Percentiles rank a stretch among this genome's conserved stretches.
These are phyloP conservation scores for Odontarrhena argentea DNA, from an alignment of 345 rosid genomes.

Conservation along the genomic window DNA sequence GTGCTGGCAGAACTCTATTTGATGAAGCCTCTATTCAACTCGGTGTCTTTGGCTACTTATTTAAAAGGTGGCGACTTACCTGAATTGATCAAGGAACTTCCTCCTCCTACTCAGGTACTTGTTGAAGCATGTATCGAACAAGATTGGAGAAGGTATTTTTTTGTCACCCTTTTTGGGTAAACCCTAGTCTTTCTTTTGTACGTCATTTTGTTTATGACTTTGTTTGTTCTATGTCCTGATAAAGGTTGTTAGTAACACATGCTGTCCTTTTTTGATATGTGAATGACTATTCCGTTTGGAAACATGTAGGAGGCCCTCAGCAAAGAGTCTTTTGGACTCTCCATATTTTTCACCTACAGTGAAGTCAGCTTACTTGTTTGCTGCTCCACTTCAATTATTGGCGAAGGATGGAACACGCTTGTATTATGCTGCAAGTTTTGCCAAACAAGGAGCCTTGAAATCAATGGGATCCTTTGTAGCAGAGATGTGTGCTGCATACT, in stretches of 20 bases:
- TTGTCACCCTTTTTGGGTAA: slow-evolving; percentile 13
- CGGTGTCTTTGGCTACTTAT: slow-evolving; percentile 60
- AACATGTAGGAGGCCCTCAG: slow-evolving; percentile 80
- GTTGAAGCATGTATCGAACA: slow-evolving; percentile 77
- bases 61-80: slow-evolving; percentile 59
- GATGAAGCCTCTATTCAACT: slow-evolving; percentile 72
- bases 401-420: slow-evolving; percentile 70
- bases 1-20: slow-evolving; percentile 81
- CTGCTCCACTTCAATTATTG: slow-evolving; percentile 81
- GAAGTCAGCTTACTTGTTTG: slow-evolving; percentile 77
- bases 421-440: slow-evolving; percentile 79
- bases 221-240: slow-evolving; percentile 29
- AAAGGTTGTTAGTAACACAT: slow-evolving; percentile 6
- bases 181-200: slow-evolving; percentile 11
- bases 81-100: slow-evolving; percentile 64
- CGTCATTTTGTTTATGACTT: slow-evolving; percentile 17
- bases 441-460: slow-evolving; percentile 80
- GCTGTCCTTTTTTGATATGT: slow-evolving; percentile 1
- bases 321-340: slow-evolving; percentile 77
- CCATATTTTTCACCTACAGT: slow-evolving; percentile 81
- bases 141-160: slow-evolving; percentile 67
- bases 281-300: slow-evolving; percentile 20
- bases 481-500: slow-evolving; percentile 75
- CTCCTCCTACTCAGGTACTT: slow-evolving; percentile 63
- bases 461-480: slow-evolving; percentile 84